Evolutionary conservation across 805 yeast genomes (phyloP).

Genomic region (Nakazawaea ambrosiae): DNA sequence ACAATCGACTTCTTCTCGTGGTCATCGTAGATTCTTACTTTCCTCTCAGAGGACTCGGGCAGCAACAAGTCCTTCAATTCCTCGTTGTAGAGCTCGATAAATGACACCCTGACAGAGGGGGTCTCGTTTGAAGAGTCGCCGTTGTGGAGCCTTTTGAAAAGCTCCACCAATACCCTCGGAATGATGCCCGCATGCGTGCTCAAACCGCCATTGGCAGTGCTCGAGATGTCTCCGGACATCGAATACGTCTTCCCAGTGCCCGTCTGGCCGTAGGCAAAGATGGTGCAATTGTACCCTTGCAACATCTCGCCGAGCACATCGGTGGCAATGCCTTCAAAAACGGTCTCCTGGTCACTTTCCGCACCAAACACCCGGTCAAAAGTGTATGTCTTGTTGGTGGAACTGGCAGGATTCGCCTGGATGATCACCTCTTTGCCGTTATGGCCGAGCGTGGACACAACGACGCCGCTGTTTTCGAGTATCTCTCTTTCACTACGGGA

Average conservation of each 20-base stretch:
- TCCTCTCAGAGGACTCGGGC: slow-evolving; percentile 34
- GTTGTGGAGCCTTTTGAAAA: slow-evolving; percentile 44
- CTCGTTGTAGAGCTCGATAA: slow-evolving; percentile 82
- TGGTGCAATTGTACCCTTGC: slow-evolving; percentile 72
- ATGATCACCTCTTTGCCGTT: slow-evolving; percentile 42
- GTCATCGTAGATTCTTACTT: slow-evolving; percentile 50
- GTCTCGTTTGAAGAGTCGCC: slow-evolving; percentile 34
- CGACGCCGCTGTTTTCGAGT: slow-evolving; percentile 50
- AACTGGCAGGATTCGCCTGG: slow-evolving; percentile 29
- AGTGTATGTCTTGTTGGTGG: slow-evolving; percentile 45
- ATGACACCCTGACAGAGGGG: slow-evolving; percentile 70
- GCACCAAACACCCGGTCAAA: slow-evolving; percentile 84
- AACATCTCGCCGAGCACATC: slow-evolving; percentile 62
- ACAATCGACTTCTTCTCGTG: slow-evolving; percentile 33
- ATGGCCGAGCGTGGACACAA: slow-evolving; percentile 44
- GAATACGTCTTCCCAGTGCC: slow-evolving; percentile 85
- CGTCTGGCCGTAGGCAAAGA: slow-evolving; percentile 74
- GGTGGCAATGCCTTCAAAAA: slow-evolving; percentile 63
- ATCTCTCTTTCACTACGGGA: slow-evolving; percentile 55
- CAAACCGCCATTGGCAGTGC: slow-evolving; percentile 23
- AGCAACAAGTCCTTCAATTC: slow-evolving; percentile 68
- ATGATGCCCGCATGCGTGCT: slow-evolving; percentile 55
- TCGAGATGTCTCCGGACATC: slow-evolving; percentile 64
- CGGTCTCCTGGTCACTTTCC: slow-evolving; percentile 60
- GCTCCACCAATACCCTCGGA: slow-evolving; percentile 47